A percentile compares a stretch with the other conserved stretches of the same genome.
Evolutionary conservation across 1,284 basidiomycete genomes (phyloP).

Genomic region (Pseudozyma hubeiensis): DNA sequence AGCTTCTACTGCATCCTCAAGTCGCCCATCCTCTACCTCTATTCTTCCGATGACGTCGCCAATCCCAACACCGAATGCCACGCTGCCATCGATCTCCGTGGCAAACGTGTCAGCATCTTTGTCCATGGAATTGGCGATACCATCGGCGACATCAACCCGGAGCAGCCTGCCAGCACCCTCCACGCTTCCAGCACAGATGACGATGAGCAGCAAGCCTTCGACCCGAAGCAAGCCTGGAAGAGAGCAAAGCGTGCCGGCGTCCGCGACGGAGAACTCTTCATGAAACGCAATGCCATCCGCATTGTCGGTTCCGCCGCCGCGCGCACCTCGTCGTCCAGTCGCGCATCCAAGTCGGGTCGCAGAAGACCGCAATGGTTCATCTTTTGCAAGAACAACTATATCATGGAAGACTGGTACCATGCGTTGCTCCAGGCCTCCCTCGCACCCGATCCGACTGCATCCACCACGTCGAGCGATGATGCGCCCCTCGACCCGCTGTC

Average conservation of each 20-base stretch:
- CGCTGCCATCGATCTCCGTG: constrained; percentile 63
- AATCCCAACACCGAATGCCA: constrained; percentile 60
- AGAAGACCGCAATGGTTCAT: constrained; percentile 63
- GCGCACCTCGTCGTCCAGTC: constrained; percentile 18
- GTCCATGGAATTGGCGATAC: constrained; percentile 58
- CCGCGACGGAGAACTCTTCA: constrained; percentile 64
- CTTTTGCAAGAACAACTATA: constrained; percentile 61
- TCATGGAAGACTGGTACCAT: constrained; percentile 89
- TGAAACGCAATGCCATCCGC: constrained; percentile 64
- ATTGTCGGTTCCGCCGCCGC: constrained; percentile 46
- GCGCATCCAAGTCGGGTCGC: constrained; percentile 9
- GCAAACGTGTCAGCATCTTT: constrained; percentile 64
- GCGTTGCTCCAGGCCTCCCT: constrained; percentile 81
- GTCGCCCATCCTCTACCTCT: constrained; percentile 65
- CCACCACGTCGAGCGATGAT: constrained; percentile 22
- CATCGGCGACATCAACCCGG: constrained; percentile 52
- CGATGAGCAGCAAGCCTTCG: constrained; percentile 12
- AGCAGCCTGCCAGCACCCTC: constrained; percentile 4
- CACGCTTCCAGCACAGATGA: constrained; percentile 18
- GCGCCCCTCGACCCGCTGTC: constrained; percentile 13
- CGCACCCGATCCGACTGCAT: constrained; percentile 68
- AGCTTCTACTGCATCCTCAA: constrained; percentile 64
- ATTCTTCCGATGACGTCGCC: constrained; percentile 59
- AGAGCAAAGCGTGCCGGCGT: constrained; percentile 47
- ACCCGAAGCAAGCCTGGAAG: constrained; percentile 29